A percentile compares a stretch with the other conserved stretches of the same genome.
Conservation (phyloP, 225 moss, liverwort and hornwort species). For the Physcomitrellopsis africana region DNA sequence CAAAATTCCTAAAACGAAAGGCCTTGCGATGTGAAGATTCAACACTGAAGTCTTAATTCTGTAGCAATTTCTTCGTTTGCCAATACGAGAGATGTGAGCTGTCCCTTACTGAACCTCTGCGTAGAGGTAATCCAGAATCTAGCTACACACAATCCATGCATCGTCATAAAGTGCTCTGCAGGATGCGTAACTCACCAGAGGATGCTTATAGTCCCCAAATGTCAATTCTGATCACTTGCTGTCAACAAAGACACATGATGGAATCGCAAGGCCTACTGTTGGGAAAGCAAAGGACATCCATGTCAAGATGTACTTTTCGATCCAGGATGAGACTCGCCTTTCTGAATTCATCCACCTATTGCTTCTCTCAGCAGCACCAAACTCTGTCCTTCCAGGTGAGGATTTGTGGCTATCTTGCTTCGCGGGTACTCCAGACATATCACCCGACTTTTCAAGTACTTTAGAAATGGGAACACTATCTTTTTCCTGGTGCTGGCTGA, state of each 20-base stretch:
- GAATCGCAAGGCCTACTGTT: constrained; percentile 60
- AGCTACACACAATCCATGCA: background rate
- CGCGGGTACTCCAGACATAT: constrained; percentile 11
- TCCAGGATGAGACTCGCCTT: constrained; percentile 11
- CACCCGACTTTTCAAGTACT: constrained; percentile 19
- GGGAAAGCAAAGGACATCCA: constrained; percentile 85
- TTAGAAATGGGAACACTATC: background rate
- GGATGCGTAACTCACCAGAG: background rate
- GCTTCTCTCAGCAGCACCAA: background rate
- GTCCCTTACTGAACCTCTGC: background rate
- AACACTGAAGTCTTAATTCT: background rate
- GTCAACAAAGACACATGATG: constrained; percentile 50
- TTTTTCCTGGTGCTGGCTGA: background rate
- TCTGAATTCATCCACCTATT: background rate
- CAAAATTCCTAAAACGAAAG: background rate
- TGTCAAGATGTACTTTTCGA: constrained; percentile 58
- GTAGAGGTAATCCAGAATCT: background rate
- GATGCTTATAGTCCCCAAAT: background rate
- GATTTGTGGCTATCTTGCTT: constrained; percentile 23
- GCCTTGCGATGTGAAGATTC: constrained; percentile 6
- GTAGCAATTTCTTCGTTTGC: constrained; percentile 12
- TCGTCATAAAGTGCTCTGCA: constrained; percentile 18
- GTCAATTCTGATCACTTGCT: constrained; percentile 24
- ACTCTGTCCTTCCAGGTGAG: constrained; percentile 19
- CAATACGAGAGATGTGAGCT: background rate